These are phyloP conservation scores for Kodamaea nitidulidarum DNA, from an alignment of 805 yeast species.

Conservation along the genomic window DNA sequence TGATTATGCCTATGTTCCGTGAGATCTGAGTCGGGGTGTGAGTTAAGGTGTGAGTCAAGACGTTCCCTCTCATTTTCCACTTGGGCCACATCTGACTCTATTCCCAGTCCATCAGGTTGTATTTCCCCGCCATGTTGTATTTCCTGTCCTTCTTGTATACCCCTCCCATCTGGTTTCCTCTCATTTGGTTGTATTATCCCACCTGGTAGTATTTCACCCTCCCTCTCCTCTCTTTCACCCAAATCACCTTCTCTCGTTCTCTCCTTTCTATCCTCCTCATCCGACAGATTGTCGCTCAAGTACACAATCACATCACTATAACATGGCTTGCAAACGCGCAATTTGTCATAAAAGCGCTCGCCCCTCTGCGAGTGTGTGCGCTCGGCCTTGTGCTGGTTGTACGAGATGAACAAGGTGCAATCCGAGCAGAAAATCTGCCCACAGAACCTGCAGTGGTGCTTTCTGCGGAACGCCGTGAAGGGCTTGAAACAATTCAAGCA, in stretches of 20 bases:
- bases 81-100: too few relatives aligned
- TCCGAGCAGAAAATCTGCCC: slow-evolving; percentile 90
- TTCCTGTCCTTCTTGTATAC: too few relatives aligned
- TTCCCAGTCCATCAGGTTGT: too few relatives aligned
- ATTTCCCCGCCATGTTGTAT: too few relatives aligned
- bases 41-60: too few relatives aligned
- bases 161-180: too few relatives aligned
- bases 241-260: slow-evolving; percentile 28
- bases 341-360: slow-evolving; percentile 51
- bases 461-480: slow-evolving; percentile 81
- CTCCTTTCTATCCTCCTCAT: slow-evolving; percentile 15
- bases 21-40: too few relatives aligned
- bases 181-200: too few relatives aligned
- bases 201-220: too few relatives aligned
- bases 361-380: slow-evolving; percentile 14
- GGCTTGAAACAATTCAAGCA: slow-evolving; percentile 79
- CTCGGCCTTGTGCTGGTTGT: slow-evolving; percentile 47
- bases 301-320: slow-evolving; percentile 64
- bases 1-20: too few relatives aligned
- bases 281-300: slow-evolving; percentile 61
- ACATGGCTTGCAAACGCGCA: slow-evolving; percentile 77
- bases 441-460: slow-evolving; percentile 93
- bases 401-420: slow-evolving; percentile 69
- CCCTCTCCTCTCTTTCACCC: too few relatives aligned
- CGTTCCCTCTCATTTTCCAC: too few relatives aligned